Base-by-base conservation (phyloP, 1,284 basidiomycete genomes). In the Melampsora larici-populina region DNA sequence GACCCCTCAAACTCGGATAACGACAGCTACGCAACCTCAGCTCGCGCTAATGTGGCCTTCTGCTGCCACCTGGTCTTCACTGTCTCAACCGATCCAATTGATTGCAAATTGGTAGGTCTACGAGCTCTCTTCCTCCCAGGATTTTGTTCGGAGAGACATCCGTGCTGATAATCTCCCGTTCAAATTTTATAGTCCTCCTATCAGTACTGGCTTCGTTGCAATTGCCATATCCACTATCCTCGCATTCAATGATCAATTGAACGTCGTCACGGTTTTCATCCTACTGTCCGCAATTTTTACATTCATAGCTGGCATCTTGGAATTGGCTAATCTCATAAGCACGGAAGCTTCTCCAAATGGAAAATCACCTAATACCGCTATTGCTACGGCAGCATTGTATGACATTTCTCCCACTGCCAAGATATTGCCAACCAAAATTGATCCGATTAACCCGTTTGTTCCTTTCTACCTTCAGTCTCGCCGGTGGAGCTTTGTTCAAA, bases 321-420 rank as follows among this genome's bases (percentile, higher is more conserved):
- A 58, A 58, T 17, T 58, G 8, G n/a, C 24, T 2, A 58, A 58
- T 29, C 55, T 58, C 9, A 58, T 58, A 6, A 58, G 11, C 29
- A 58, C 55, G n/a, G 55, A 58, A 58, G 29, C 55, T 8, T 58
- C 55, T 58, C 55, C 29, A n/a, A 29, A n/a, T 58, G 55, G 55
- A 29, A 58, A 58, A 58, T 13, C 55, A 13, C 55, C 8, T 29
- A 58, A 7, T 13, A 58, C 26, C 55, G 26, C n/a, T 58, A 24
- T 58, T n/a, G 55, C 55, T 29, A 58, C 55, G n/a, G 55, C 55
- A n/a, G 29, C 29, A 58, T 58, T 58, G 55, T 58, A 29, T 9
- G 55, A 13, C 21, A 2, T 8, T 46, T 11, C 43, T 46, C 43
- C 43, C 13, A 46, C 43, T 15, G 11, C 15, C 43, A 6, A 46